Evolutionary conservation across 169 alveolate genomes (phyloP).

Genomic region (Plasmodium vivax): DNA sequence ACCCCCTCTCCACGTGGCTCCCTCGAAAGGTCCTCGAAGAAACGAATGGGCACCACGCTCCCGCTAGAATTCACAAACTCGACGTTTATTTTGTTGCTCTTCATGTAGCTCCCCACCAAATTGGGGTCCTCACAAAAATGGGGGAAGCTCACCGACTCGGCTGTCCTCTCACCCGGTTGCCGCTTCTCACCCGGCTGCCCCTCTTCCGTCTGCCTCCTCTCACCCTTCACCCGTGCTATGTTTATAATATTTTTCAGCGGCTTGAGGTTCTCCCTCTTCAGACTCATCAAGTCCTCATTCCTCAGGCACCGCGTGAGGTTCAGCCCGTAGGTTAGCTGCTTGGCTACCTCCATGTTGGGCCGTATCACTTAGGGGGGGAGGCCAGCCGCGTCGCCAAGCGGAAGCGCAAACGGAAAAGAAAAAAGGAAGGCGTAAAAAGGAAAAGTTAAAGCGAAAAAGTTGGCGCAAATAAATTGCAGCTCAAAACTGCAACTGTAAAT

Average conservation of each 20-base stretch:
- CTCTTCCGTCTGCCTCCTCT: not conserved
- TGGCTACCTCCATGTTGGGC: slow-evolving; percentile 47
- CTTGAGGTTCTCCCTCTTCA: slow-evolving; percentile 61
- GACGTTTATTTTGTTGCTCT: slow-evolving; percentile 48
- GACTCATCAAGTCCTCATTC: slow-evolving; percentile 30
- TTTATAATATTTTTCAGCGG: slow-evolving; percentile 56
- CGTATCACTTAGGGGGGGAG: not conserved
- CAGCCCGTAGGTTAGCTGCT: slow-evolving; percentile 37
- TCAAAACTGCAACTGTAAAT: not conserved
- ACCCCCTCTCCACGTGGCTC: not conserved
- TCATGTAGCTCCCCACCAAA: slow-evolving; percentile 29
- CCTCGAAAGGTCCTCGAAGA: slow-evolving; percentile 32
- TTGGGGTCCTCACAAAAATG: slow-evolving; percentile 13
- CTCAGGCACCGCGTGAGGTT: slow-evolving; percentile 13
- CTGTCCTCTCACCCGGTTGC: not conserved
- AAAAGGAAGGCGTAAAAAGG: too few species aligned
- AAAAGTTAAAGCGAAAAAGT: not conserved
- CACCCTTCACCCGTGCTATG: not conserved
- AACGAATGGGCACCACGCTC: slow-evolving; percentile 40
- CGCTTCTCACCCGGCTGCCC: not conserved
- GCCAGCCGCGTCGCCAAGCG: too few species aligned
- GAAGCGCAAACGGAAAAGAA: not conserved
- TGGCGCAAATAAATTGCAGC: not conserved
- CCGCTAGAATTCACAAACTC: slow-evolving; percentile 25
- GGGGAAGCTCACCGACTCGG: not conserved